These are phyloP conservation scores for Aquilaria sinensis DNA, from an alignment of 345 rosid species.

Conservation along the genomic window DNA sequence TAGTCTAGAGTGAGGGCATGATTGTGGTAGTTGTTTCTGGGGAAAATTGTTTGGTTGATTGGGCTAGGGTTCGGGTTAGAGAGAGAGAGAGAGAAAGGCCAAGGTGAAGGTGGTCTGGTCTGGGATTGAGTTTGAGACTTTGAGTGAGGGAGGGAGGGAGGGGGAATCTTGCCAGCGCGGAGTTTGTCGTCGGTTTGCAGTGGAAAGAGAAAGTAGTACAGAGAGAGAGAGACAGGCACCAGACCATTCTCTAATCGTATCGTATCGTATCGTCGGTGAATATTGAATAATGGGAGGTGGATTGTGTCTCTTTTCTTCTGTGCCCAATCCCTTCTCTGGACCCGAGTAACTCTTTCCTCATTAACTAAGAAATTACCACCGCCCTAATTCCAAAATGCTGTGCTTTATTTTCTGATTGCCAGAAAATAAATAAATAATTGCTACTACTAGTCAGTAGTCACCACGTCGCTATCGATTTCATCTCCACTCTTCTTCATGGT, in stretches of 20 bases:
- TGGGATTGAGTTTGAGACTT: neutral
- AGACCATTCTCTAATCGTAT: neutral
- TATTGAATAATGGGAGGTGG: too few species aligned
- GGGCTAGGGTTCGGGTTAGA: conserved; percentile 2
- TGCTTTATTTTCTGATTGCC: too few species aligned
- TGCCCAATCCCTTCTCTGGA: too few species aligned
- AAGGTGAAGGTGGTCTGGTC: neutral
- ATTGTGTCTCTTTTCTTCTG: too few species aligned
- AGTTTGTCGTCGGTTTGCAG: conserved; percentile 51
- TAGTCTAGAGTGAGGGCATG: conserved; percentile 3
- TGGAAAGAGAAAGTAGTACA: conserved; percentile 18
- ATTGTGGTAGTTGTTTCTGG: conserved; percentile 26
- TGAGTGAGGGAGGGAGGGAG: conserved; percentile 23
- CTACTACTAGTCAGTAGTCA: too few species aligned
- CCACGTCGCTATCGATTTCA: conserved; percentile 19
- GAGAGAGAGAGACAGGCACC: conserved; percentile 2
- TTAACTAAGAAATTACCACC: too few species aligned
- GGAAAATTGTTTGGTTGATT: conserved; percentile 2
- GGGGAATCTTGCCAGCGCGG: conserved; percentile 78
- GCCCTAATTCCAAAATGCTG: too few species aligned
- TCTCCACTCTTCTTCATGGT: neutral
- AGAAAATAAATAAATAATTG: too few species aligned
- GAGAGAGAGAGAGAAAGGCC: conserved; percentile 7
- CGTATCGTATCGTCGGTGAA: conserved; percentile 3
- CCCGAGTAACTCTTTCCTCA: too few species aligned